A percentile compares a stretch with the other conserved stretches of the same genome.
Conservation (phyloP, 116 monocot species). For the Papilionanthe hybrid region DNA sequence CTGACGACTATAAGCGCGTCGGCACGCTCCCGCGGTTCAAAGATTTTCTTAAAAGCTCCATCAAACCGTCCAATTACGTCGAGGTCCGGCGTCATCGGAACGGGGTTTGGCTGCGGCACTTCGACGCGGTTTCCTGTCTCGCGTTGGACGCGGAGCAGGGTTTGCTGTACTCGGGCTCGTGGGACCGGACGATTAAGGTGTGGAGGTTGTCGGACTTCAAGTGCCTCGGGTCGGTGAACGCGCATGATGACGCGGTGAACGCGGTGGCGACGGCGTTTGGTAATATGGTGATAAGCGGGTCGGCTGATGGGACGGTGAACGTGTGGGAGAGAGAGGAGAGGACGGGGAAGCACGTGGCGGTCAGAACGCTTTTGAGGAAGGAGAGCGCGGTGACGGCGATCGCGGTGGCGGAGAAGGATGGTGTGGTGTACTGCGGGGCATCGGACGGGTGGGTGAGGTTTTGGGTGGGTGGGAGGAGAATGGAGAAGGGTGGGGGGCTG, state of each 20-base stretch:
- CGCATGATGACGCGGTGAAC: constrained; percentile 50
- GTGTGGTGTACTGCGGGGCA: constrained; percentile 37
- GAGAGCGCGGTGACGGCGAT: constrained; percentile 59
- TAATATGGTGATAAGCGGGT: constrained; percentile 36
- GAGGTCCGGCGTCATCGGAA: constrained; percentile 24
- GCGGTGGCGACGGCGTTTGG: constrained; percentile 29
- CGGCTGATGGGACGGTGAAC: constrained; percentile 62
- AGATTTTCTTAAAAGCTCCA: constrained; percentile 28
- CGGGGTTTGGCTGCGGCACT: constrained; percentile 39
- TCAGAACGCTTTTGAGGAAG: constrained; percentile 21
- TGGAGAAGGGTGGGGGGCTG: constrained; percentile 33
- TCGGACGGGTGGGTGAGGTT: constrained; percentile 47
- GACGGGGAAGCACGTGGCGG: constrained; percentile 13
- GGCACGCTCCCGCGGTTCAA: constrained; percentile 31
- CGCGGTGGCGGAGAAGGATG: constrained; percentile 22
- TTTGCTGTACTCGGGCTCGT: constrained; percentile 41
- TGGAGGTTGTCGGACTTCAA: constrained; percentile 40
- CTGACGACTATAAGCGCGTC: constrained; percentile 21
- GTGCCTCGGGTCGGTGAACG: constrained; percentile 37
- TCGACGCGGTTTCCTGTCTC: constrained; percentile 42
- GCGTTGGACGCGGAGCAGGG: constrained; percentile 25
- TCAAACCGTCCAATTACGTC: constrained; percentile 39
- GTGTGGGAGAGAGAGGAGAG: constrained; percentile 39
- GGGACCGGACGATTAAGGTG: constrained; percentile 49
- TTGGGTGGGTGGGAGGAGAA: constrained; percentile 22